phyloP scores from a whole-genome alignment of 2,329 filamentous ascomycete genomes.

The Amauroascus niger region DNA sequence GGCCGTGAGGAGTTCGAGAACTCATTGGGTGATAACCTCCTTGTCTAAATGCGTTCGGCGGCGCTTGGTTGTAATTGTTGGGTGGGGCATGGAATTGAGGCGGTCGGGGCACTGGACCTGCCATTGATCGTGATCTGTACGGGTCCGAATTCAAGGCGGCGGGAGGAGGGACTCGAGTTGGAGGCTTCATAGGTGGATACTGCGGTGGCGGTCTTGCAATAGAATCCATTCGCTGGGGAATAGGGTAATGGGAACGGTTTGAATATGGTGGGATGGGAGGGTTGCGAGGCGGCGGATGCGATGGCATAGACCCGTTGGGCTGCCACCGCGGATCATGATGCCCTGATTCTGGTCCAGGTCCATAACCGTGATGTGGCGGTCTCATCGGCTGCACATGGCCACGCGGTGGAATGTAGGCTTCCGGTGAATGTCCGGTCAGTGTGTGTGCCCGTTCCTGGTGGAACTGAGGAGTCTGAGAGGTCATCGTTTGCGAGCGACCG shows the following conservation, averaged over 20 bases:
- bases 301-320: slow-evolving; percentile 25
- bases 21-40: slow-evolving; percentile 55
- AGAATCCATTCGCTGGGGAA: slow-evolving; percentile 60
- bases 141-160: slow-evolving; percentile 74
- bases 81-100: slow-evolving; percentile 59
- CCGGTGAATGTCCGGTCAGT: slow-evolving; percentile 51
- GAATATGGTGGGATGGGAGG: slow-evolving; percentile 45
- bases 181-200: slow-evolving; percentile 51
- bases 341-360: slow-evolving; percentile 32
- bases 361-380: slow-evolving; percentile 38
- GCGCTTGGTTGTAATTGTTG: slow-evolving; percentile 52
- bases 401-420: slow-evolving; percentile 36
- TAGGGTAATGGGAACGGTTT: slow-evolving; percentile 60
- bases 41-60: slow-evolving; percentile 68
- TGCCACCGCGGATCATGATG: slow-evolving; percentile 31
- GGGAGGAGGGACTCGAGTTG: slow-evolving; percentile 50
- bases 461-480: slow-evolving; percentile 58
- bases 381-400: slow-evolving; percentile 30
- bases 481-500: slow-evolving; percentile 93
- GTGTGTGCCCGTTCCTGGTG: slow-evolving; percentile 66
- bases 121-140: slow-evolving; percentile 89
- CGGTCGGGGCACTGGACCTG: slow-evolving; percentile 52
- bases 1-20: slow-evolving; percentile 82
- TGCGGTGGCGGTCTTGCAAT: slow-evolving; percentile 42
- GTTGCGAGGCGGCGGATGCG: slow-evolving; percentile 20